Base-by-base conservation (phyloP, 139 green algal genomes). In the Microglena sp. region DNA sequence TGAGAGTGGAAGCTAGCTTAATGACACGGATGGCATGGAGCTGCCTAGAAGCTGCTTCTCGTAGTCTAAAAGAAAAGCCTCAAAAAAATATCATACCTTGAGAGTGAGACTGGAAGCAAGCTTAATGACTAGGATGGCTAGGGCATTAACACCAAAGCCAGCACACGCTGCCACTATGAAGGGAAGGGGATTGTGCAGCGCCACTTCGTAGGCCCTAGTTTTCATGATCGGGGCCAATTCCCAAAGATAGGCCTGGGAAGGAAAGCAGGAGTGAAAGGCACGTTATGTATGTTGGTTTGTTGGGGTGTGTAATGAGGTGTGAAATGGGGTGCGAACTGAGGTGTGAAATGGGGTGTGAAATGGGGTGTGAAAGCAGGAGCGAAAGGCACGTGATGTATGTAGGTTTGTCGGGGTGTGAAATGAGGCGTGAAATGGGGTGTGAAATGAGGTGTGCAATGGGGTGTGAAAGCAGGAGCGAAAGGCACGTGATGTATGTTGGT, bases 81-180 rank as follows among this genome's bases (percentile, higher is more conserved):
- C 5, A 27, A 11, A 11, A 53, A 50, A 46, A 22, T 26, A 26
- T 30, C 60, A 1, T 45, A 78, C 86, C 75, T 92, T 94, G 31
- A 94, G 81, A 0, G 87, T 94, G 6, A 94, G 78, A 2, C 73
- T 84, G 5, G 45, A 67, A 1, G 83, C 74, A 0, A 79, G 55
- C 65, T 90, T 84, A 62, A 94, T 94, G 59, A 92, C 83, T 31
- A 82, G 66, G 62, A 91, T 90, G 0, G 87, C 82, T 36, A 92
- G 68, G 1, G 68, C 53, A 66, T 93, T 94, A 29, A 92, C 85
- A 11, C 33, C 60, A 67, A 94, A 94, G 34, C 87, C 87, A 68
- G 89, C 77, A 36, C 46, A 67, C 0, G 86, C 87, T 0, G 83
- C 84, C 2, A 53, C 31, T 5, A 76, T 15, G 60, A 87, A 93